Base-by-base conservation (phyloP, 768 basidiomycete genomes). In the Hericium alpestre region DNA sequence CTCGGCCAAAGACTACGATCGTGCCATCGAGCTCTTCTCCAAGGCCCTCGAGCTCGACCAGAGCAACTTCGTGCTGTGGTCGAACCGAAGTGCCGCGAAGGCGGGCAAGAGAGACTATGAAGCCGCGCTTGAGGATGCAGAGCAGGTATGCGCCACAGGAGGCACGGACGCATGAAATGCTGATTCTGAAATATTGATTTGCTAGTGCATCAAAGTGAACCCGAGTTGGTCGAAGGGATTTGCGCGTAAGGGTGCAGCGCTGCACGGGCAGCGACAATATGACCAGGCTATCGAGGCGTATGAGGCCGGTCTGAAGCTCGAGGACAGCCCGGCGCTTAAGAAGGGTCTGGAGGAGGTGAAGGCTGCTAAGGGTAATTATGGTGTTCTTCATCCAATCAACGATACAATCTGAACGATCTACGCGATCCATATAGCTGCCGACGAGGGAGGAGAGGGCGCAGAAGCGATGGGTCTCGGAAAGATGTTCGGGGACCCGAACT, bases 301-400 rank as follows among this genome's bases (percentile, higher is more conserved):
- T 71, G 84, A 94, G 65, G 72, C 74, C 23, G 94, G 93, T 18
- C 74, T 96, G 43, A 81, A 87, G 65, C 69, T 86, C 53, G 94
- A 95, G 69, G 87, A 88, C 64, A 88, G 82, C 64, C 83, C 90
- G 18, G 83, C 86, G 9, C 76, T 93, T 53, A 79, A 82, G 65
- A 94, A 93, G 68, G 94, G 94, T 38, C 74, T 95, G 55, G 83
- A 90, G 58, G 93, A 95, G 61, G 94, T 96, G 46, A 75, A 84
- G 64, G 84, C 88, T 58, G 93, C 92, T 0, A 82, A 91, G 76
- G 81, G 93, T 84, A 64, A 51, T 73, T 67, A 46, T 38, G 38
- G 15, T 32, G 32, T 32, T 32, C 32, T 7, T 32, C 8, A 32
- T 32, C 7, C 32, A 9, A 32, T 2, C 8, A 0, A 32, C 32